Percentiles rank a stretch among this genome's conserved stretches.
Evolutionary conservation across 2,329 filamentous ascomycete genomes (phyloP).

Genomic region (Blastomyces parvus): DNA sequence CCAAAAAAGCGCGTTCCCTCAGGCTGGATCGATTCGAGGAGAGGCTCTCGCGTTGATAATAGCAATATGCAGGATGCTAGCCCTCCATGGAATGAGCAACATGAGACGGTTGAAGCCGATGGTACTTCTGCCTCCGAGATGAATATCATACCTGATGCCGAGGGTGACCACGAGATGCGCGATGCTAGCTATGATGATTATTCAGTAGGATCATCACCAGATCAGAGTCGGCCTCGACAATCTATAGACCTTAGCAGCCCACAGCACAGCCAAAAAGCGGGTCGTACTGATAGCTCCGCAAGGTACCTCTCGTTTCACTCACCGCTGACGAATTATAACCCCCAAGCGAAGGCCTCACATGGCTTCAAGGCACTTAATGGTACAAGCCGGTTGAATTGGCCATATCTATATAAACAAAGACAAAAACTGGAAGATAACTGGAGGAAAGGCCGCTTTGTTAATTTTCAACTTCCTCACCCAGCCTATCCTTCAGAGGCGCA

Average conservation of each 20-base stretch:
- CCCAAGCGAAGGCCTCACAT: constrained; percentile 25
- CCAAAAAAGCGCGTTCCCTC: constrained; percentile 45
- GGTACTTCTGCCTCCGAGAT: neutral
- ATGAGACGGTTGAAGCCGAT: constrained; percentile 41
- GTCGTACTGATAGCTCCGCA: constrained; percentile 8
- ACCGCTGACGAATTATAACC: neutral
- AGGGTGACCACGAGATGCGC: constrained; percentile 37
- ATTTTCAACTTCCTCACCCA: constrained; percentile 86
- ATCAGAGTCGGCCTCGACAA: constrained; percentile 15
- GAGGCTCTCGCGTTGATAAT: constrained; percentile 13
- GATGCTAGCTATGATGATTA: constrained; percentile 28
- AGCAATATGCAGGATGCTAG: constrained; percentile 15
- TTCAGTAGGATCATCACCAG: constrained; percentile 11
- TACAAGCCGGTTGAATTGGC: constrained; percentile 66
- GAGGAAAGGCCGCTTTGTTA: constrained; percentile 69
- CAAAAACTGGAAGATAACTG: constrained; percentile 81
- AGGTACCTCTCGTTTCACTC: neutral
- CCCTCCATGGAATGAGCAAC: constrained; percentile 38
- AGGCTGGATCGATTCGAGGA: constrained; percentile 35
- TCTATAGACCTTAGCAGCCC: constrained; percentile 17
- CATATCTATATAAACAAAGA: constrained; percentile 83
- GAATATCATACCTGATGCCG: constrained; percentile 22
- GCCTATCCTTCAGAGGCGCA: constrained; percentile 72
- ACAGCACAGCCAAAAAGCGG: constrained; percentile 16
- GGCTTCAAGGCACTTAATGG: constrained; percentile 27